Base-by-base conservation (phyloP, 2,329 filamentous ascomycete species). In the Claviceps fusiformis region DNA sequence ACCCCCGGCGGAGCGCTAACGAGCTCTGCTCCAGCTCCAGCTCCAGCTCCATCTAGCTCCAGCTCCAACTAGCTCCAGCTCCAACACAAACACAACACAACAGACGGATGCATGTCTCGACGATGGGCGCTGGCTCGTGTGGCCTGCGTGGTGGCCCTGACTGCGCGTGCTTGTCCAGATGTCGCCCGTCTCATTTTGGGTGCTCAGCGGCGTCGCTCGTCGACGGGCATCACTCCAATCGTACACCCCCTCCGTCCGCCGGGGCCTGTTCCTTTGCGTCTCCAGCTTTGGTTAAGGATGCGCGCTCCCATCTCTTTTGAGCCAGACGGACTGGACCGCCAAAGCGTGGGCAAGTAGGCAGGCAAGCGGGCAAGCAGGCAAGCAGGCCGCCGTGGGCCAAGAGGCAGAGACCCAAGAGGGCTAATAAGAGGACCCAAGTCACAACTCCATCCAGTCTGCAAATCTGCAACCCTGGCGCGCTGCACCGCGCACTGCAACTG, bases 11-110 rank as follows among this genome's bases (percentile, higher is more conserved):
- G 37, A 41, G 37, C 37, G 76, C 73, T 70, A 73, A 69, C 65
- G 69, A 66, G 66, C 67, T 53, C 33, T 55, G 39, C 55, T 56
- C 46, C 75, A 72, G 73, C 74, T 77, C 43, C n/a, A 37, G 37
- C 13, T 17, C 37, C 37, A 41, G 37, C 5, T 37, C 35, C 35
- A 19, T 19, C 19, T 19, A 9, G 35, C 8, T 37, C 35, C 35
- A 11, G 35, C 35, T 37, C 31, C 31, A 33, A 9, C 35, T 10
- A 10, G 37, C 5, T 41, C 37, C 37, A 17, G 37, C 13, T 41
- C 37, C 37, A 41, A 41, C 37, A 17, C 35, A 10, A 13, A 39
- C 33, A 35, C 33, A 35, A 35, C 33, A 35, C 7, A 37, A 2
- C 15, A 17, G 15, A 4, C 17, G 13, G 37, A 41, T 41, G 37